These are phyloP conservation scores for Ophiostoma himal-ulmi DNA, from an alignment of 2,329 filamentous ascomycete species.

Conservation along the genomic window DNA sequence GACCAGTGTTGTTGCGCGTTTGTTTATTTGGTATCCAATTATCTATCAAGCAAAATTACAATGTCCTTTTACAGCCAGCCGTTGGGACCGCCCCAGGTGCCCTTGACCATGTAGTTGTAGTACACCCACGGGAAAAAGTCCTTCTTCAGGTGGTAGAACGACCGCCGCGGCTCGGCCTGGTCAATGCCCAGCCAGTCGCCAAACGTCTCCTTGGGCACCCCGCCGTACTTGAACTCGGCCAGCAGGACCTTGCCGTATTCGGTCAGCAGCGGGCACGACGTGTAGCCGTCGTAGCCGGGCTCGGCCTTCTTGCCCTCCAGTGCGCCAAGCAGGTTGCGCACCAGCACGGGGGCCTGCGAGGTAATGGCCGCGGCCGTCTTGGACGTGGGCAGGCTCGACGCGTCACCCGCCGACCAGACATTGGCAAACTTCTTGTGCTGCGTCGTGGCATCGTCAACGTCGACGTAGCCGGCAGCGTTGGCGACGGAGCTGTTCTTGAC, in stretches of 20 bases:
- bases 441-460: conserved; percentile 49
- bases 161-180: conserved; percentile 36
- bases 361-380: conserved; percentile 44
- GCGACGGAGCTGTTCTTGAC: conserved; percentile 49
- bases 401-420: conserved; percentile 55
- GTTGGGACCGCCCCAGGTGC: conserved; percentile 49
- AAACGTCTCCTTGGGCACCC: conserved; percentile 43
- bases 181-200: conserved; percentile 31
- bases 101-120: conserved; percentile 48
- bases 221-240: conserved; percentile 45
- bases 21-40: conserved; percentile 1
- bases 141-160: conserved; percentile 43
- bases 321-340: conserved; percentile 37
- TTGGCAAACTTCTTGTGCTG: conserved; percentile 51
- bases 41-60: background rate
- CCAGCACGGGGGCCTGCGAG: conserved; percentile 39
- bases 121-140: conserved; percentile 54
- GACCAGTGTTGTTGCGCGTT: background rate
- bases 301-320: conserved; percentile 34
- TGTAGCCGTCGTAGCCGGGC: conserved; percentile 40
- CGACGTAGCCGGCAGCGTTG: conserved; percentile 52
- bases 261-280: conserved; percentile 42
- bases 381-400: conserved; percentile 52
- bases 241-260: conserved; percentile 43
- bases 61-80: conserved; percentile 32